These are phyloP conservation scores for Metarhizium album DNA, from an alignment of 2,329 filamentous ascomycete species.

Conservation along the genomic window DNA sequence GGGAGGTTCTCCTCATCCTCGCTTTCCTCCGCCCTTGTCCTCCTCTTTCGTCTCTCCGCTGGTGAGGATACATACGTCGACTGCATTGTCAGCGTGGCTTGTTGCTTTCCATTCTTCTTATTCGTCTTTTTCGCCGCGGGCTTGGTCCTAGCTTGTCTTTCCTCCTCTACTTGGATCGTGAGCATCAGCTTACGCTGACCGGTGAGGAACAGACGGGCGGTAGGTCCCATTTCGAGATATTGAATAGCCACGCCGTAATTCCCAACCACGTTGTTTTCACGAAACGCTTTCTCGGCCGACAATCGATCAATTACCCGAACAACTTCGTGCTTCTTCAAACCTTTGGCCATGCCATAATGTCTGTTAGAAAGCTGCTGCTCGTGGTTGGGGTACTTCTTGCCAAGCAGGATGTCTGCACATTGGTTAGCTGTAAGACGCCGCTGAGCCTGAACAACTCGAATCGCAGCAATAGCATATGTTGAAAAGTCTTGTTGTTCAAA, in stretches of 20 bases:
- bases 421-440: conserved; percentile 60
- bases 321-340: conserved; percentile 63
- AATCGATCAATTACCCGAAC: conserved; percentile 77
- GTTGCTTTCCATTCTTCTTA: conserved; percentile 24
- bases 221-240: conserved; percentile 49
- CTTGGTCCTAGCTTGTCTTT: conserved; percentile 19
- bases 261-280: conserved; percentile 49
- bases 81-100: conserved; percentile 29
- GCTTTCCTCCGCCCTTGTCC: conserved; percentile 14
- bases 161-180: conserved; percentile 27
- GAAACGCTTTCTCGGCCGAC: conserved; percentile 60
- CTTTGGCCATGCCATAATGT: conserved; percentile 57
- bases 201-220: conserved; percentile 31
- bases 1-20: conserved; percentile 28
- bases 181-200: conserved; percentile 35
- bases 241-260: conserved; percentile 57
- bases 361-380: conserved; percentile 41
- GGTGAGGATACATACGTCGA: conserved; percentile 44
- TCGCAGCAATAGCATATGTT: conserved; percentile 57
- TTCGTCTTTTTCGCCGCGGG: conserved; percentile 24
- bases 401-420: conserved; percentile 75
- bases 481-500: conserved; percentile 73
- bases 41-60: conserved; percentile 24
- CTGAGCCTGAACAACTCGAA: conserved; percentile 55
- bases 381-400: conserved; percentile 50